phyloP scores from a whole-genome alignment of 169 alveolate species.

The Plasmodium adleri region DNA sequence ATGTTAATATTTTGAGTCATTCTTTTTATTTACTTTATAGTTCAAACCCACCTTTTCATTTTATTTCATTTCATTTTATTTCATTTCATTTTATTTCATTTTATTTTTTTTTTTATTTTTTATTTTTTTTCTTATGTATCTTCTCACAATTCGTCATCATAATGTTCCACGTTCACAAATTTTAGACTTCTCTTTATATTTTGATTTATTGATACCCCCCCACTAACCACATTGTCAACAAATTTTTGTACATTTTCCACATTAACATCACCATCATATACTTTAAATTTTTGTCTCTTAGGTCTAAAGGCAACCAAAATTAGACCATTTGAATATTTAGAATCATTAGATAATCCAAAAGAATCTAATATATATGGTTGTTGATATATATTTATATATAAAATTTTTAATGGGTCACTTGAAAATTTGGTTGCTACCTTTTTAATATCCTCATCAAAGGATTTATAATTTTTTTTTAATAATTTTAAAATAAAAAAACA shows the following conservation, averaged over 20 bases:
- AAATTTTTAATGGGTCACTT: slow-evolving; percentile 83
- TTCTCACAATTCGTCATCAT: slow-evolving; percentile 23
- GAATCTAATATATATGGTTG: slow-evolving; percentile 68
- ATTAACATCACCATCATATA: slow-evolving; percentile 59
- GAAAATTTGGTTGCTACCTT: slow-evolving; percentile 80
- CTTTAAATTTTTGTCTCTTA: slow-evolving; percentile 45
- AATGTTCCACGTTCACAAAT: slow-evolving; percentile 16
- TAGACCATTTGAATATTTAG: slow-evolving; percentile 39
- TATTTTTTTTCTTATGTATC: background rate
- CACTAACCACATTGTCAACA: slow-evolving; percentile 72
- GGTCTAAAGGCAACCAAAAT: slow-evolving; percentile 67
- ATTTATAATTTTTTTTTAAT: slow-evolving; percentile 32
- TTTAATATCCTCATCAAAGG: slow-evolving; percentile 77
- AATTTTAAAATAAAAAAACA: slow-evolving; percentile 67
- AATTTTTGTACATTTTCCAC: slow-evolving; percentile 33
- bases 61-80: too few species aligned
- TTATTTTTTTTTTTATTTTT: background rate
- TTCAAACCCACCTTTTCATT: slow-evolving; percentile 2
- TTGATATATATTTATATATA: slow-evolving; percentile 76
- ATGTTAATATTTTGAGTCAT: too few species aligned
- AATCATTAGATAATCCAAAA: slow-evolving; percentile 36
- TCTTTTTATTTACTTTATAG: too few species aligned
- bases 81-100: background rate
- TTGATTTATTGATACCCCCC: slow-evolving; percentile 45
- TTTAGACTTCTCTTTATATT: slow-evolving; percentile 16